These are phyloP conservation scores for Suhomyces pyralidae DNA, from an alignment of 805 yeast genomes.

Conservation along the genomic window DNA sequence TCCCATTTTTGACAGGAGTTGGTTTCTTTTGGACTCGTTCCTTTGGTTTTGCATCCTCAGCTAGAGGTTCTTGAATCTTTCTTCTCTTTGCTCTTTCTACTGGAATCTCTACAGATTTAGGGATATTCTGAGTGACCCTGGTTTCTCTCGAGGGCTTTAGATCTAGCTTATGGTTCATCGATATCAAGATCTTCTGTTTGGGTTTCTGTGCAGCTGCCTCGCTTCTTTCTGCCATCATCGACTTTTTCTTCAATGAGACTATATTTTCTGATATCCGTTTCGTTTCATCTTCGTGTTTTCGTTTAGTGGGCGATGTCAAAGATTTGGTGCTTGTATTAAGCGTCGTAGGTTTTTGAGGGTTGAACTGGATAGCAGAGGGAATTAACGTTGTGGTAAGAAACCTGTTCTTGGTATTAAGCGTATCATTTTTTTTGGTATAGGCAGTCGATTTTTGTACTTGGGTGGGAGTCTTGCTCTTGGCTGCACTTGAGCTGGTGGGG, in stretches of 20 bases:
- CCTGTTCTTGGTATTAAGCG: constrained; percentile 23
- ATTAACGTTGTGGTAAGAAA: constrained; percentile 36
- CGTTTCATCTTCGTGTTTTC: constrained; percentile 10
- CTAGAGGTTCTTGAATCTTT: not conserved
- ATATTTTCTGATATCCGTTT: not conserved
- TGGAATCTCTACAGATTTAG: not conserved
- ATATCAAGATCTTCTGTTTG: constrained; percentile 25
- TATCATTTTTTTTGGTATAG: constrained; percentile 6
- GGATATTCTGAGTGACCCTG: not conserved
- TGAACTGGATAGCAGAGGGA: constrained; percentile 27
- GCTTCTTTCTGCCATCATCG: constrained; percentile 26
- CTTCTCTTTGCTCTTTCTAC: not conserved
- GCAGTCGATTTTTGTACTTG: not conserved
- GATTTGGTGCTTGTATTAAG: constrained; percentile 8
- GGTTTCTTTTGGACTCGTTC: not conserved
- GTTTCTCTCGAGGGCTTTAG: not conserved
- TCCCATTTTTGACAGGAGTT: not conserved
- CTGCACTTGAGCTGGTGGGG: constrained; percentile 32
- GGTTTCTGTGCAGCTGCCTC: constrained; percentile 25
- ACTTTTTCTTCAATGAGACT: constrained; percentile 21
- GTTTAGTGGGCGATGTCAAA: constrained; percentile 13
- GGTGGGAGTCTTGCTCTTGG: constrained; percentile 15
- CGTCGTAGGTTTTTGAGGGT: constrained; percentile 12
- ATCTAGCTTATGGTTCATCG: constrained; percentile 20
- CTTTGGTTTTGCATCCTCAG: not conserved